These are phyloP conservation scores for Calonectria pseudoturangicola DNA, from an alignment of 2,329 filamentous ascomycete genomes.

Conservation along the genomic window DNA sequence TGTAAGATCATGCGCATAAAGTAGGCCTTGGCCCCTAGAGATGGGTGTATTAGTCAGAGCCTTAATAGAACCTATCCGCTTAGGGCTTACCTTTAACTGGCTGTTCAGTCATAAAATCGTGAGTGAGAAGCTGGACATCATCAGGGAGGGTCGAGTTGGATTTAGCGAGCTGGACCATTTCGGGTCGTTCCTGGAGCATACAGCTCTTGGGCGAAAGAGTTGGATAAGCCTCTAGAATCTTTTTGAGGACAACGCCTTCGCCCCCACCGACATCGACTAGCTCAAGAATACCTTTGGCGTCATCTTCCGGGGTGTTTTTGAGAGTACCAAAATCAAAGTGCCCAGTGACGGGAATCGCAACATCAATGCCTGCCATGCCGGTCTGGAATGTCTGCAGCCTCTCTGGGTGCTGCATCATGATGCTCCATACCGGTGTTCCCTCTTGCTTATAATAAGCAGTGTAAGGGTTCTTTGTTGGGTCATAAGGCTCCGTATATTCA, in stretches of 20 bases:
- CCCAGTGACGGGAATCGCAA: conserved; percentile 57
- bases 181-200: conserved; percentile 54
- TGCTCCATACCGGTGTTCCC: conserved; percentile 58
- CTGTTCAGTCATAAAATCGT: conserved; percentile 58
- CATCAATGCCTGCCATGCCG: conserved; percentile 58
- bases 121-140: conserved; percentile 48
- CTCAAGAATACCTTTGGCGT: conserved; percentile 47
- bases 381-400: conserved; percentile 56
- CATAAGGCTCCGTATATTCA: conserved; percentile 54
- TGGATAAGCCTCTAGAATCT: conserved; percentile 56
- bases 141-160: conserved; percentile 44
- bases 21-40: conserved; percentile 59
- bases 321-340: conserved; percentile 58
- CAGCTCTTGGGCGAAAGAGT: conserved; percentile 50
- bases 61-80: neutral
- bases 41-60: neutral
- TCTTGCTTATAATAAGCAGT: conserved; percentile 57
- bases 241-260: conserved; percentile 54
- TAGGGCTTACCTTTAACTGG: conserved; percentile 53
- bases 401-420: conserved; percentile 58
- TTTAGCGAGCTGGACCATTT: conserved; percentile 54
- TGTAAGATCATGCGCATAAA: conserved; percentile 61
- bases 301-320: conserved; percentile 47
- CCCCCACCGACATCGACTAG: conserved; percentile 59
- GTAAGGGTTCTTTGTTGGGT: conserved; percentile 56